A percentile compares a stretch with the other conserved stretches of the same genome.
phyloP scores from a whole-genome alignment of 345 rosid species.

The Gossypium ekmanianum region DNA sequence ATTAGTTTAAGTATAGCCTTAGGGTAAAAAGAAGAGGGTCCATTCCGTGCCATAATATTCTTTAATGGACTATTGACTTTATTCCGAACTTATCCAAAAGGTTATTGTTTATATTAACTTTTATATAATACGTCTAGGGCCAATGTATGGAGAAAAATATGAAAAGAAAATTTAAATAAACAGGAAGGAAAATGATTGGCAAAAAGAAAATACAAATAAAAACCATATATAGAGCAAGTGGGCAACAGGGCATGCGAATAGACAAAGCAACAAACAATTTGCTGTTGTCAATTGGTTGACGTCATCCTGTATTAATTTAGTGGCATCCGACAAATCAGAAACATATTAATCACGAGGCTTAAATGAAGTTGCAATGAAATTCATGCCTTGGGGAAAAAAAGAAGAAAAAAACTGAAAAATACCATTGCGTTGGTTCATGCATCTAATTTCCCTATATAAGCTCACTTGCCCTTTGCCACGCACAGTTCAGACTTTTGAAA shows the following conservation, averaged over 20 bases:
- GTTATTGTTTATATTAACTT: background rate
- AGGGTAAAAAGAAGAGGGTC: background rate
- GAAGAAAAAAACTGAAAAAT: background rate
- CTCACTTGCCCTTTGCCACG: background rate
- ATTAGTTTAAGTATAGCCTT: too few species aligned
- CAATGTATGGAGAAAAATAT: background rate
- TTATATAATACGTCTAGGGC: background rate
- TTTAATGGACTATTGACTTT: constrained; percentile 14
- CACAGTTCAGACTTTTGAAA: background rate
- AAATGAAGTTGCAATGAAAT: constrained; percentile 19
- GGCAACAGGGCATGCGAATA: constrained; percentile 12
- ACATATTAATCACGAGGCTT: constrained; percentile 17
- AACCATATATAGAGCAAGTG: background rate
- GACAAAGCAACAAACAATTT: constrained; percentile 6
- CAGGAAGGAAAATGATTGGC: background rate
- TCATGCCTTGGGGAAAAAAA: background rate
- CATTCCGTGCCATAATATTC: background rate
- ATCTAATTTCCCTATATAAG: constrained; percentile 27
- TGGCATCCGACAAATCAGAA: background rate
- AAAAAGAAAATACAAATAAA: background rate
- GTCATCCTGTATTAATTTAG: background rate
- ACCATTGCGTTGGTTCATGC: constrained; percentile 20
- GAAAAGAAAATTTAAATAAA: background rate
- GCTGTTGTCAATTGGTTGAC: constrained; percentile 30
- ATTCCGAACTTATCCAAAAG: background rate